These are phyloP conservation scores for Berberis vulgaris DNA, from an alignment of 164 flowering plant genomes.

Conservation along the genomic window DNA sequence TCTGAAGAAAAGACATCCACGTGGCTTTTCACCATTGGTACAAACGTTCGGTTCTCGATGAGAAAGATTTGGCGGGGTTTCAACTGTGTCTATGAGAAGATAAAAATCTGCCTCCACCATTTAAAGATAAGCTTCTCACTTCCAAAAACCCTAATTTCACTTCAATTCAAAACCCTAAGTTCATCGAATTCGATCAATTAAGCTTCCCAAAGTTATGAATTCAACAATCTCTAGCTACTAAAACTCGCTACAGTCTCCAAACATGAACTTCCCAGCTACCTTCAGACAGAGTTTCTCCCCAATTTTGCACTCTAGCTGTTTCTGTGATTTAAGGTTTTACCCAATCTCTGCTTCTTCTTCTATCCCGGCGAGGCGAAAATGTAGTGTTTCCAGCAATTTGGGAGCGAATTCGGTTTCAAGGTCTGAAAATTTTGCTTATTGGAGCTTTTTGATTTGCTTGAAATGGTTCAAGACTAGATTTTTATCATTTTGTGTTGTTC, in stretches of 20 bases:
- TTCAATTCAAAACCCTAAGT: neutral
- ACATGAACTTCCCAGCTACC: slow-evolving; percentile 37
- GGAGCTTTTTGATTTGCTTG: too few species aligned
- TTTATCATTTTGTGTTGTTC: too few species aligned
- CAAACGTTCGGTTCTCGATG: too few species aligned
- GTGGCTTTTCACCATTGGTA: too few species aligned
- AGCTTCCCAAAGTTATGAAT: neutral
- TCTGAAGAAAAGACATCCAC: too few species aligned
- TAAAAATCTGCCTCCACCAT: neutral
- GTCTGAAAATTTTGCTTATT: slow-evolving; percentile 5
- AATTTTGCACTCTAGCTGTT: slow-evolving; percentile 35
- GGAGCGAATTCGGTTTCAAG: slow-evolving; percentile 17
- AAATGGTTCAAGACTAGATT: too few species aligned
- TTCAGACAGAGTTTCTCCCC: slow-evolving; percentile 32
- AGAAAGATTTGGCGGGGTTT: too few species aligned
- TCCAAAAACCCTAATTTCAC: neutral
- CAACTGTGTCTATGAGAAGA: too few species aligned
- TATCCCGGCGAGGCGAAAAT: slow-evolving; percentile 3
- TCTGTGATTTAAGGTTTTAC: slow-evolving; percentile 26
- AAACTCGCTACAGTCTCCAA: neutral
- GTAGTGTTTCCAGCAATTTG: slow-evolving; percentile 14
- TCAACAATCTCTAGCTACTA: neutral
- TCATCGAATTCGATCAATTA: too few species aligned
- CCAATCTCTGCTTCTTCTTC: slow-evolving; percentile 22
- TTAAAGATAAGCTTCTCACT: too few species aligned